These are phyloP conservation scores for Penicillium bialowiezense DNA, from an alignment of 495 filamentous ascomycete species.

Conservation along the genomic window DNA sequence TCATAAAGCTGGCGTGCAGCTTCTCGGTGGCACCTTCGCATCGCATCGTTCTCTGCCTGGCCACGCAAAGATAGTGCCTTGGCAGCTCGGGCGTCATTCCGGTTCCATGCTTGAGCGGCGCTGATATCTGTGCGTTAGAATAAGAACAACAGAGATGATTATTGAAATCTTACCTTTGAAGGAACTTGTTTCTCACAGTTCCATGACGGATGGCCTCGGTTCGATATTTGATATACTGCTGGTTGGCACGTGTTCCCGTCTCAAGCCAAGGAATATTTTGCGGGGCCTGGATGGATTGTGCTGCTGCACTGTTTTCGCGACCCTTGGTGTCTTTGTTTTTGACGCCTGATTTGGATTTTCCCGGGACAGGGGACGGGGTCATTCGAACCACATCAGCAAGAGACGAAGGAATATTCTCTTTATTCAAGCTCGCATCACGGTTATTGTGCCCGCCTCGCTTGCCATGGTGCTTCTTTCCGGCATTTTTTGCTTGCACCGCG, in stretches of 20 bases:
- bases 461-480: slow-evolving; percentile 82
- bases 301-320: slow-evolving; percentile 76
- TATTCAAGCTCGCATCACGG: slow-evolving; percentile 44
- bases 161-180: slow-evolving; percentile 69
- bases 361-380: slow-evolving; percentile 71
- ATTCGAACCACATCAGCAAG: slow-evolving; percentile 93
- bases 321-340: slow-evolving; percentile 48
- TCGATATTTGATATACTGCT: slow-evolving; percentile 88
- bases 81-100: slow-evolving; percentile 93
- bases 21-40: slow-evolving; percentile 96
- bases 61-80: slow-evolving; percentile 92
- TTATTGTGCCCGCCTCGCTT: slow-evolving; percentile 77
- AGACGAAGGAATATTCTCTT: slow-evolving; percentile 73
- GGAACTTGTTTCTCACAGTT: slow-evolving; percentile 90
- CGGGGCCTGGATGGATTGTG: slow-evolving; percentile 78
- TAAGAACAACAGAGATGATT: slow-evolving; percentile 16
- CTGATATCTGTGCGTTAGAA: slow-evolving; percentile 41
- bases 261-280: slow-evolving; percentile 97
- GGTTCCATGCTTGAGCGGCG: slow-evolving; percentile 99
- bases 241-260: slow-evolving; percentile 87
- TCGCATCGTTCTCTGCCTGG: slow-evolving; percentile 93
- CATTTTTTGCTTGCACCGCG: slow-evolving; percentile 68
- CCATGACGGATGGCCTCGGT: slow-evolving; percentile 96
- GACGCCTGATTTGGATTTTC: slow-evolving; percentile 46
- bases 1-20: slow-evolving; percentile 91